A percentile compares a stretch with the other conserved stretches of the same genome.
phyloP scores from a whole-genome alignment of 1,284 basidiomycete species.

The Serendipita sp. region DNA sequence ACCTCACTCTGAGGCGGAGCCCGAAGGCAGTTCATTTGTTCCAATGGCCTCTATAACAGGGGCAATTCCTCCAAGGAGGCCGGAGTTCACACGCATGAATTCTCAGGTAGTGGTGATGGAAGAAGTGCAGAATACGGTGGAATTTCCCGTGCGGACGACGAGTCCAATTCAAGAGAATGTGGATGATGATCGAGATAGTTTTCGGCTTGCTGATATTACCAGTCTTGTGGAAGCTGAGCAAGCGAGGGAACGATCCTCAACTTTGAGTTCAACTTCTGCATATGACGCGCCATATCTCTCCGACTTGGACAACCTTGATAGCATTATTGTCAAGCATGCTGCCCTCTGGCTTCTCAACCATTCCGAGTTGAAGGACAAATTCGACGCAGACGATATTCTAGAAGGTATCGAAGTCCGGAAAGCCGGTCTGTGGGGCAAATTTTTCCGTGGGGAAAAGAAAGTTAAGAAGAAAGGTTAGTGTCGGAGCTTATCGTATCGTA shows the following conservation, averaged over 20 bases:
- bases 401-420: conserved; percentile 42
- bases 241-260: conserved; percentile 49
- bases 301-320: conserved; percentile 35
- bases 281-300: conserved; percentile 26
- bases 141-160: neutral
- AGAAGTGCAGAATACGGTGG: neutral
- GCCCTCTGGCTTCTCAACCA: conserved; percentile 35
- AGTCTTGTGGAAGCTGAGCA: conserved; percentile 36
- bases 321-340: conserved; percentile 41
- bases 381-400: conserved; percentile 38
- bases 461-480: conserved; percentile 32
- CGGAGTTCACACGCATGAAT: neutral
- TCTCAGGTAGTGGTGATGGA: conserved; percentile 5
- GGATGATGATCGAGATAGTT: conserved; percentile 28
- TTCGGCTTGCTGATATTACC: conserved; percentile 45
- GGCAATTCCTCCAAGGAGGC: neutral
- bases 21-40: neutral
- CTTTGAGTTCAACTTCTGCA: conserved; percentile 61
- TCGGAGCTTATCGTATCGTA: neutral
- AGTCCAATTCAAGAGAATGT: neutral
- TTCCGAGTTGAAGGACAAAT: conserved; percentile 29
- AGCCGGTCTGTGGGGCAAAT: conserved; percentile 46
- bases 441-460: conserved; percentile 35
- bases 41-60: neutral
- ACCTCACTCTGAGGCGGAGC: neutral